Evolutionary conservation across 2,329 filamentous ascomycete species (phyloP).

Genomic region (Podosphaera xanthii): DNA sequence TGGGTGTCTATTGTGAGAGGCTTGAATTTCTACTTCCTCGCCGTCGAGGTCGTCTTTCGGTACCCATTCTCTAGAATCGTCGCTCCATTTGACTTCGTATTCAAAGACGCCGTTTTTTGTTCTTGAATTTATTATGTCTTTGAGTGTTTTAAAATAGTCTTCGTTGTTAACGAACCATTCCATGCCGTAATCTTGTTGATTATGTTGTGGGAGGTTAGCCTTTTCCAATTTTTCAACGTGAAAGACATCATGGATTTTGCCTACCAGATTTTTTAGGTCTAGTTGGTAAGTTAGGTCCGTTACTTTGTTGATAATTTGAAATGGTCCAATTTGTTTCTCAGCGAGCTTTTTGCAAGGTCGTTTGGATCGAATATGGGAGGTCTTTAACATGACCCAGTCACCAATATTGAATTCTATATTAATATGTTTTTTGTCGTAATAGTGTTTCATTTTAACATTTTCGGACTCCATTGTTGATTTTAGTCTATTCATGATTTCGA

Average conservation of each 20-base stretch:
- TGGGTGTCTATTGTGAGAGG: not conserved
- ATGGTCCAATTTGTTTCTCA: slow-evolving; percentile 1
- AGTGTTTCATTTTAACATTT: not conserved
- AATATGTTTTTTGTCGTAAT: not conserved
- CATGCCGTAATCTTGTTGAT: not conserved
- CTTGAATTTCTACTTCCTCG: not conserved
- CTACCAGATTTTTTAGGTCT: not conserved
- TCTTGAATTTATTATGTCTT: not conserved
- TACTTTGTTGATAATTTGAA: not conserved
- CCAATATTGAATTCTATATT: not conserved
- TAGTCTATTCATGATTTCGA: not conserved
- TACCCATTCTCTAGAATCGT: not conserved
- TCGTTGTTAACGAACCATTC: not conserved
- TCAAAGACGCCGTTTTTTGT: not conserved
- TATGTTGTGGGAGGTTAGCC: not conserved
- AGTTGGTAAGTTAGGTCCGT: not conserved
- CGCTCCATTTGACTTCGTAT: not conserved
- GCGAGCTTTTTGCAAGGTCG: not conserved
- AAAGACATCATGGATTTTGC: slow-evolving; percentile 1
- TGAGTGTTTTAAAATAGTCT: not conserved
- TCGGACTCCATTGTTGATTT: not conserved
- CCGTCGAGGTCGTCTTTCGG: not conserved
- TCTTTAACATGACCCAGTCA: slow-evolving; percentile 1
- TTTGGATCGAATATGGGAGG: not conserved
- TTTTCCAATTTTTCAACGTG: not conserved